Conservation (phyloP, 2,329 filamentous ascomycete species). For the Fonsecaea multimorphosa region DNA sequence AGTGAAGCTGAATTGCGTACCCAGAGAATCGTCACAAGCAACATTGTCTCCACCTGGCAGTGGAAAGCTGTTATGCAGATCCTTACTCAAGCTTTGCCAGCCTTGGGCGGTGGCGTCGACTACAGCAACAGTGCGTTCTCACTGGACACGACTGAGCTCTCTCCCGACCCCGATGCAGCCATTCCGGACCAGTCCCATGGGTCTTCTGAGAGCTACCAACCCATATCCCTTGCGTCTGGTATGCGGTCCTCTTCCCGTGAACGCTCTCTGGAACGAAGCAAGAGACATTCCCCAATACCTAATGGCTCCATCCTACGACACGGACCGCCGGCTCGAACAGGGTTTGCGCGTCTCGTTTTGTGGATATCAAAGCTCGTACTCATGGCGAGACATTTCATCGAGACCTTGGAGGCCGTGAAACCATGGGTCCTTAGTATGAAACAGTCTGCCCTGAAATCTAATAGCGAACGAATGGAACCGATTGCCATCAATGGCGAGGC, state of each 20-base stretch:
- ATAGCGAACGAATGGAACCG: background rate
- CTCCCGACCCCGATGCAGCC: conserved; percentile 8
- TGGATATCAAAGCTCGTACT: conserved; percentile 81
- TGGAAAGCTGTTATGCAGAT: conserved; percentile 54
- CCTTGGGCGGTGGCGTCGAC: conserved; percentile 21
- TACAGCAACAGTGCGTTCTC: conserved; percentile 22
- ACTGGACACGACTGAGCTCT: conserved; percentile 32
- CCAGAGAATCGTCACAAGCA: conserved; percentile 47
- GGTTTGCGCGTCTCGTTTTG: conserved; percentile 81
- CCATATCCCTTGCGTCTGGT: conserved; percentile 22
- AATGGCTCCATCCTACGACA: conserved; percentile 21
- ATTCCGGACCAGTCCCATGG: background rate
- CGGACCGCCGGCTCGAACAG: conserved; percentile 46
- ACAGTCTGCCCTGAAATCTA: conserved; percentile 1
- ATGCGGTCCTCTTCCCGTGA: conserved; percentile 26
- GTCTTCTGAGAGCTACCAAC: conserved; percentile 5
- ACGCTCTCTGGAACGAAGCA: conserved; percentile 26
- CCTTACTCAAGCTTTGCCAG: conserved; percentile 39
- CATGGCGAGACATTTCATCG: conserved; percentile 78
- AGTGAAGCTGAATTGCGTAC: conserved; percentile 42
- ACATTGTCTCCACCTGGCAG: conserved; percentile 56
- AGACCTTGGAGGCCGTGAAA: conserved; percentile 67
- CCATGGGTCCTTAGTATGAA: conserved; percentile 28
- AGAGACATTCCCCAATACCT: conserved; percentile 23
- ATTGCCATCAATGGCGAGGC: background rate